These are phyloP conservation scores for Globisporangium paroecandrum DNA, from an alignment of 352 stramenopile species.

Conservation along the genomic window DNA sequence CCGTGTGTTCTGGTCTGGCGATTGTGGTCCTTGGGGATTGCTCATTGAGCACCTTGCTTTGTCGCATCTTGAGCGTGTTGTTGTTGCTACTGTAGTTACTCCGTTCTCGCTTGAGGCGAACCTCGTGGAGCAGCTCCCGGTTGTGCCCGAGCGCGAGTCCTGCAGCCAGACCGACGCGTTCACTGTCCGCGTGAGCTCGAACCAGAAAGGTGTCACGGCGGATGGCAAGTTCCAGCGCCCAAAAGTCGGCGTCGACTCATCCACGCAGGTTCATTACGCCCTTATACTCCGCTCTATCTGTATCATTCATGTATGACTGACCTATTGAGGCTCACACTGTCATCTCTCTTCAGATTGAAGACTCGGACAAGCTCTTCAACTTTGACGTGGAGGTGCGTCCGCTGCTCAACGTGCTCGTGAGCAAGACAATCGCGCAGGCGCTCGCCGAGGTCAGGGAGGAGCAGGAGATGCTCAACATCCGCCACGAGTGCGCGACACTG, in stretches of 20 bases:
- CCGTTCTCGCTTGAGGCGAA: constrained; percentile 55
- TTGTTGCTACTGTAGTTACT: constrained; percentile 29
- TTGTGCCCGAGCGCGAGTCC: constrained; percentile 32
- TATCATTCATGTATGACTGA: neutral
- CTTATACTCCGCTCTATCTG: neutral
- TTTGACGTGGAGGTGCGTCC: constrained; percentile 79
- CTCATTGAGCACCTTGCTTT: neutral
- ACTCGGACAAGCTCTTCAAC: constrained; percentile 68
- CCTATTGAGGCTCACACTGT: neutral
- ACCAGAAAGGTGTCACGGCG: constrained; percentile 31
- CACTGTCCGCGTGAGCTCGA: constrained; percentile 26
- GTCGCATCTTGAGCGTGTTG: neutral
- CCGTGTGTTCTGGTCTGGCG: neutral
- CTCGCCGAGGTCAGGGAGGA: constrained; percentile 76
- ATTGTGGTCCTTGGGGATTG: neutral
- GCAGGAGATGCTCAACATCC: constrained; percentile 52
- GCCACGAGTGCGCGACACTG: constrained; percentile 36
- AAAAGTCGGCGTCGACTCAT: constrained; percentile 73
- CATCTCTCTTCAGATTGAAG: constrained; percentile 54
- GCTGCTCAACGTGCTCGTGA: constrained; percentile 72
- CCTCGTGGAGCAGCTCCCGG: constrained; percentile 54
- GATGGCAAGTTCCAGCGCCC: constrained; percentile 54
- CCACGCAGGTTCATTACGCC: constrained; percentile 43
- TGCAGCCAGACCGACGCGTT: constrained; percentile 77
- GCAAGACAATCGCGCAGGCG: constrained; percentile 80